These are phyloP conservation scores for Penicillium thymicola DNA, from an alignment of 2,329 filamentous ascomycete species.

Conservation along the genomic window DNA sequence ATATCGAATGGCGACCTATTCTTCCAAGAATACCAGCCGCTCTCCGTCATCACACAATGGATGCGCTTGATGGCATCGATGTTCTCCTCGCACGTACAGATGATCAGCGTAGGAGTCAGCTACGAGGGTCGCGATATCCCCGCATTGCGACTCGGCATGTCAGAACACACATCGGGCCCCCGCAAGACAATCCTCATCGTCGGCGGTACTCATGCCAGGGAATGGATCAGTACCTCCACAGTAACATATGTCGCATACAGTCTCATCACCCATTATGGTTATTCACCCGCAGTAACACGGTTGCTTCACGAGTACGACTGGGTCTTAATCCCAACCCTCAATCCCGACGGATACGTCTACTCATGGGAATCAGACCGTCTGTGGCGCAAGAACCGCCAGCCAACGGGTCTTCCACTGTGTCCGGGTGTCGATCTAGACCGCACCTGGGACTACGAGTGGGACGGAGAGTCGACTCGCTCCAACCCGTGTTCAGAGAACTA, in stretches of 20 bases:
- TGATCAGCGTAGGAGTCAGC: conserved; percentile 75
- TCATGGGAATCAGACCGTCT: conserved; percentile 88
- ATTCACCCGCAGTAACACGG: conserved; percentile 66
- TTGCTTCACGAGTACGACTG: conserved; percentile 83
- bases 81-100: conserved; percentile 75
- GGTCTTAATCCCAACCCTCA: conserved; percentile 81
- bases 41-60: conserved; percentile 83
- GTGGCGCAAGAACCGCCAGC: conserved; percentile 89
- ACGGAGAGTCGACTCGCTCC: conserved; percentile 59
- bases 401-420: conserved; percentile 78
- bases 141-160: conserved; percentile 69
- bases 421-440: conserved; percentile 86
- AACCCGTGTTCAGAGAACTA: conserved; percentile 93
- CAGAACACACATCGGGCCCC: conserved; percentile 46
- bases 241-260: conserved; percentile 89
- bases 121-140: conserved; percentile 85
- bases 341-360: conserved; percentile 92
- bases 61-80: conserved; percentile 86
- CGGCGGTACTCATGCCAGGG: conserved; percentile 85
- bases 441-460: conserved; percentile 81
- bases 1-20: conserved; percentile 63
- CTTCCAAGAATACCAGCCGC: conserved; percentile 87
- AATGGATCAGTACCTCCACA: conserved; percentile 93
- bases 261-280: conserved; percentile 78
- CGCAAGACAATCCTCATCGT: conserved; percentile 77